phyloP scores from a whole-genome alignment of 2,329 filamentous ascomycete genomes.

The Westerdykella ornata region DNA sequence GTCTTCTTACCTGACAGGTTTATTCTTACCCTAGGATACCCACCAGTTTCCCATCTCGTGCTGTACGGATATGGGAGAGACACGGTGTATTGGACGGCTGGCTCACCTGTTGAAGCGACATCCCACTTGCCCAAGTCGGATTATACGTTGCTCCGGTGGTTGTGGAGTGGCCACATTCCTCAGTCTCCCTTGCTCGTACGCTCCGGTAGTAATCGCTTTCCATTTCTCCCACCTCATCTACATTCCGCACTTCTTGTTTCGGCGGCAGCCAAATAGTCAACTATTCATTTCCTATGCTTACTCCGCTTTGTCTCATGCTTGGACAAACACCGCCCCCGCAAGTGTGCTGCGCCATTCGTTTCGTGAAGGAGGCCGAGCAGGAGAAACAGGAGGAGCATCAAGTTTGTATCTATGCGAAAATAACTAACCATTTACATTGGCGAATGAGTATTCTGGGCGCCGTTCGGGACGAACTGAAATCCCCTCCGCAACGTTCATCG shows the following conservation, averaged over 20 bases:
- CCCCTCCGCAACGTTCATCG: neutral
- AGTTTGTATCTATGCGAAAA: neutral
- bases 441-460: neutral
- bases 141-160: neutral
- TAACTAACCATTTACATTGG: too few relatives aligned
- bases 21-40: too few relatives aligned
- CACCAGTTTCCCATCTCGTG: too few relatives aligned
- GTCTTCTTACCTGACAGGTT: too few relatives aligned
- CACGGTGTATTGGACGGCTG: too few relatives aligned
- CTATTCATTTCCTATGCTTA: slow-evolving; percentile 21
- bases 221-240: slow-evolving; percentile 20
- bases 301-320: slow-evolving; percentile 9
- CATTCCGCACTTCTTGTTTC: slow-evolving; percentile 35
- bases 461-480: neutral
- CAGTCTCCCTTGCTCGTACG: neutral
- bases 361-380: slow-evolving; percentile 5
- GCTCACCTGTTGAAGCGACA: too few relatives aligned
- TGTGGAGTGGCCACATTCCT: neutral
- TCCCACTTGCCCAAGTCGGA: too few relatives aligned
- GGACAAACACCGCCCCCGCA: slow-evolving; percentile 12
- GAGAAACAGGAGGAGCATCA: slow-evolving; percentile 10
- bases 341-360: slow-evolving; percentile 17
- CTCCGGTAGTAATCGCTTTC: slow-evolving; percentile 3
- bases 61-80: too few relatives aligned
- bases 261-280: slow-evolving; percentile 32